Evolutionary conservation across 306 rosid species (phyloP), one percentile per base, ranked within the genome.

Genomic region (Boehmeria nivea): DNA sequence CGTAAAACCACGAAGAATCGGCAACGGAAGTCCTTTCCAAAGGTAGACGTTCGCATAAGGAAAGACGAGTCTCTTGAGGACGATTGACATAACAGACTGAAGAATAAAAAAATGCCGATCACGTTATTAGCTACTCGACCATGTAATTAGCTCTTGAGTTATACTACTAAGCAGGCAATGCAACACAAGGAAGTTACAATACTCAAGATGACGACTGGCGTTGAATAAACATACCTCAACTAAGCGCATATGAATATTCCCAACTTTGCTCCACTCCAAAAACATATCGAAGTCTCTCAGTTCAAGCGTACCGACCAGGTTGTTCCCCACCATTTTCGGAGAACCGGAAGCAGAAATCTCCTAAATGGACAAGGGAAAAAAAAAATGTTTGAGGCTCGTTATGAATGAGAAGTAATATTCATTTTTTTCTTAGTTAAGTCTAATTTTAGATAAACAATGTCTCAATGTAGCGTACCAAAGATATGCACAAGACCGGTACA

Each of bases 221-320:
- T n/a, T n/a, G n/a, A n/a, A n/a, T n/a, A n/a, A n/a, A n/a, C n/a
- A 50, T 77, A 90, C 95, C 94, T 86, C 74, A 64, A 86, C 45
- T n/a, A 86, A 83, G 71, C 1, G 45, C 50, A 83, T 62, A 66
- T 51, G 88, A 34, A 90, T 38, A 43, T 60, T 62, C n/a, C 94
- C 97, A 40, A 90, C 78, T 71, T 76, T 80, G 81, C 95, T 90
- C 97, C 95, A 90, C 61, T 84, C 84, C 81, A 90, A 61, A 67
- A 65, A 37, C 59, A 83, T 27, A 3, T 78, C 48, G 59, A 83
- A 76, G 38, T 59, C 48, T 60, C 76, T 60, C 76, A 90, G 59
- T 54, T 15, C 66, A 43, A 86, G 73, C 34, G 58, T 68, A 17
- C 90, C 90, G 39, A 72, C 64, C 61, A 86, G 49, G 21, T 56